Percentiles rank a stretch among this genome's conserved stretches.
Evolutionary conservation across 208 protist species (phyloP).

Genomic region (Crithidia thermophila): DNA sequence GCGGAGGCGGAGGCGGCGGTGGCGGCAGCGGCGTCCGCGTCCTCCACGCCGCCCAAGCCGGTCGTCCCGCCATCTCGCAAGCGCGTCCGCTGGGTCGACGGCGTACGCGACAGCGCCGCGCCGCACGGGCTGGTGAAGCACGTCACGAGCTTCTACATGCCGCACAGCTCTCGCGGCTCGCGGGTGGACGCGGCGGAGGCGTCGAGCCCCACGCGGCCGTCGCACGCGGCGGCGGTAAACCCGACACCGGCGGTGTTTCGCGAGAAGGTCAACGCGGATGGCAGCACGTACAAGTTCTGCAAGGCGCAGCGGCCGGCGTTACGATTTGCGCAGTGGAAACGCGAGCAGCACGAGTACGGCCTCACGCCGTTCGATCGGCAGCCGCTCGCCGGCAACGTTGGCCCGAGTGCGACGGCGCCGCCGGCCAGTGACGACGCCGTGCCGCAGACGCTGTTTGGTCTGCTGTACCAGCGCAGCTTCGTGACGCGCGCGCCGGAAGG

Average conservation of each 20-base stretch:
- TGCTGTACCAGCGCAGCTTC: conserved; percentile 38
- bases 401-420: background rate
- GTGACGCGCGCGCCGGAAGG: conserved; percentile 28
- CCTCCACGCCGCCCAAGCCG: conserved; percentile 9
- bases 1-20: conserved; percentile 13
- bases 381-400: background rate
- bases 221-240: conserved; percentile 26
- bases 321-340: conserved; percentile 60
- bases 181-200: conserved; percentile 15
- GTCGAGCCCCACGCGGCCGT: conserved; percentile 18
- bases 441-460: conserved; percentile 46
- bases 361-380: conserved; percentile 32
- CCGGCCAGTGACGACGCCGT: background rate
- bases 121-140: conserved; percentile 47
- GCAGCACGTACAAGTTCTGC: conserved; percentile 58
- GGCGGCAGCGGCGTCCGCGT: background rate
- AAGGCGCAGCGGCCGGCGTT: conserved; percentile 50
- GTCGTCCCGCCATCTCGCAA: conserved; percentile 17
- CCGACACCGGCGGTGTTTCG: conserved; percentile 42
- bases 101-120: conserved; percentile 5
- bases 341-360: conserved; percentile 26
- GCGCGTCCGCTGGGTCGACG: conserved; percentile 71
- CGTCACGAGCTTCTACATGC: conserved; percentile 67
- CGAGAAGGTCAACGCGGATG: conserved; percentile 55
- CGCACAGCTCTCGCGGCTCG: conserved; percentile 27